Percentiles rank a stretch among this genome's conserved stretches.
Evolutionary conservation across 2,329 filamentous ascomycete genomes (phyloP).

Genomic region (Geosmithia flava): DNA sequence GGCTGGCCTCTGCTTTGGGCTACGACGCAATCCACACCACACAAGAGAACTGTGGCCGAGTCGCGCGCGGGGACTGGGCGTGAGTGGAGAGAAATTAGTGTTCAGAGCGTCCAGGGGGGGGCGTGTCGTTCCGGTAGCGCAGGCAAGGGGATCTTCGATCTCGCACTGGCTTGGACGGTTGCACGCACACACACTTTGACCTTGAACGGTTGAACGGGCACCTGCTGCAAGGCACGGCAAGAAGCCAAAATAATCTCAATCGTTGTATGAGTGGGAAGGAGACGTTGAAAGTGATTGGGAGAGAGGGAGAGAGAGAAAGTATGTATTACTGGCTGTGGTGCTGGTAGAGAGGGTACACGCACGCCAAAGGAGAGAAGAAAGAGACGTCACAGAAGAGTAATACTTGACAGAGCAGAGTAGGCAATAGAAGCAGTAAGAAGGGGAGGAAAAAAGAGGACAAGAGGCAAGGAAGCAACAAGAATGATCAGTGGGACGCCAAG

Average conservation of each 20-base stretch:
- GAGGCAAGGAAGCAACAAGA: too few species aligned
- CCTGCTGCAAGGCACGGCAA: not conserved
- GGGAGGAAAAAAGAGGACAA: too few species aligned
- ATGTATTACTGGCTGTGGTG: too few species aligned
- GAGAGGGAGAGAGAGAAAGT: not conserved
- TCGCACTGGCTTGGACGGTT: conserved; percentile 11
- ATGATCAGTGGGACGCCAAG: too few species aligned
- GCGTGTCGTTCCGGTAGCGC: not conserved
- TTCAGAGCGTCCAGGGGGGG: not conserved
- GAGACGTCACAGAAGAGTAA: too few species aligned
- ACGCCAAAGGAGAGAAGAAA: not conserved
- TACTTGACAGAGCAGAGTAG: not conserved
- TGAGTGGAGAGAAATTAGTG: not conserved
- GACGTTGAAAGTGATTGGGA: not conserved
- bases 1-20: not conserved
- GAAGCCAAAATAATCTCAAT: not conserved
- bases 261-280: not conserved
- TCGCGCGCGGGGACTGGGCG: conserved; percentile 3
- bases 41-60: conserved; percentile 2
- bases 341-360: not conserved
- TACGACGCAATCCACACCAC: conserved; percentile 3
- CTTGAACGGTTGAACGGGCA: conserved; percentile 11
- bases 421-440: not conserved
- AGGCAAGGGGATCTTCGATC: conserved; percentile 8
- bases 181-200: conserved; percentile 13